These are phyloP conservation scores for Pyrenochaeta sp. DNA, from an alignment of 2,329 filamentous ascomycete genomes.

Conservation along the genomic window DNA sequence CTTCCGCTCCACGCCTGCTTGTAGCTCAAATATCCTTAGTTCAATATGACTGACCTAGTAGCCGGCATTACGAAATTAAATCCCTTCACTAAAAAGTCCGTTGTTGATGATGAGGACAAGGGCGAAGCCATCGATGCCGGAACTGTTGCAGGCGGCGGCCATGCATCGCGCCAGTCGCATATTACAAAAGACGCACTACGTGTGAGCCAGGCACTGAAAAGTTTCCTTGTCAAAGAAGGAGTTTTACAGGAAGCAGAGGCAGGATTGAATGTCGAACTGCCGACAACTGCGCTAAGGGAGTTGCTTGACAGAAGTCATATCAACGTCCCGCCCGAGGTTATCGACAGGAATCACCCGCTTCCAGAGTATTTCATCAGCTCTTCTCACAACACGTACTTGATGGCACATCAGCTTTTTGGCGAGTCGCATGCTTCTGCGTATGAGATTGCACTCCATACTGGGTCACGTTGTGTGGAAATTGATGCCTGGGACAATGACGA, in stretches of 20 bases:
- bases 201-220: constrained; percentile 67
- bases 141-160: constrained; percentile 67
- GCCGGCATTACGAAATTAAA: constrained; percentile 44
- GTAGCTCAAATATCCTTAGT: not conserved
- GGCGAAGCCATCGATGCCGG: constrained; percentile 62
- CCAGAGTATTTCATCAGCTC: constrained; percentile 77
- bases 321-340: constrained; percentile 62
- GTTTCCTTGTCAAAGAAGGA: constrained; percentile 63
- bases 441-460: constrained; percentile 67
- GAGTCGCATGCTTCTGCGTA: constrained; percentile 70
- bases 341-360: constrained; percentile 67
- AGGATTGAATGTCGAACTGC: constrained; percentile 55
- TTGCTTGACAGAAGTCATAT: constrained; percentile 68
- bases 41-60: constrained; percentile 45
- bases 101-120: constrained; percentile 60
- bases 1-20: not conserved
- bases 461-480: constrained; percentile 76
- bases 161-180: constrained; percentile 58
- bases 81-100: constrained; percentile 38
- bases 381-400: constrained; percentile 76
- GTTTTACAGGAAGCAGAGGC: constrained; percentile 60
- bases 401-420: constrained; percentile 74
- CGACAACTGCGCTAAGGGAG: constrained; percentile 57
- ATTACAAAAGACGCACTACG: constrained; percentile 64
- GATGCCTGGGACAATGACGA: constrained; percentile 75